phyloP scores from a whole-genome alignment of 176 grass and related monocot species.

The Rhipidocladum racemiflorum region DNA sequence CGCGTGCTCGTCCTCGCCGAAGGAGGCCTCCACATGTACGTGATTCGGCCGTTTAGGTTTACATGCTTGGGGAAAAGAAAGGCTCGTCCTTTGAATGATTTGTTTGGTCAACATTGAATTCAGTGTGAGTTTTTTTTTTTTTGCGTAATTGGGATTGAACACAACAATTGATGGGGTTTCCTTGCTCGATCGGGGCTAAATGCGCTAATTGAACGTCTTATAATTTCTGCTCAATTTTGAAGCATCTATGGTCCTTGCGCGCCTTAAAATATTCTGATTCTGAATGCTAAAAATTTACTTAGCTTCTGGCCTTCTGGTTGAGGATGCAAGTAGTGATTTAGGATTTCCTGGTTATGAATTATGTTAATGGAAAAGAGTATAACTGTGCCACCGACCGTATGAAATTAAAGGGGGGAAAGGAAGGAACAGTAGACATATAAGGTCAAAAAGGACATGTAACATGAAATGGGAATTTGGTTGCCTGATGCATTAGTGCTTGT shows the following conservation, averaged over 20 bases:
- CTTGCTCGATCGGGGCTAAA: neutral
- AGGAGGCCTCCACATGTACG: conserved; percentile 47
- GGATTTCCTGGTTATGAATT: neutral
- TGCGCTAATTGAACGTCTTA: no score
- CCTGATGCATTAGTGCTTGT: neutral
- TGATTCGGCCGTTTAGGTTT: conserved; percentile 16
- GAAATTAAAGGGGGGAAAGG: neutral
- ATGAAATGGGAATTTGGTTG: neutral
- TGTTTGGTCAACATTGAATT: neutral
- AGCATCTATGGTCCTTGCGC: no score
- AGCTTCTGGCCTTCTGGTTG: neutral
- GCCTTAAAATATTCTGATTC: neutral
- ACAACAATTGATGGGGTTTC: neutral
- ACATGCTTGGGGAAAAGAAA: neutral
- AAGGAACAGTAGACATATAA: neutral
- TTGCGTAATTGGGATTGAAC: neutral
- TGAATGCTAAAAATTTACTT: neutral
- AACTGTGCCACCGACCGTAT: neutral
- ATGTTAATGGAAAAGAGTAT: neutral
- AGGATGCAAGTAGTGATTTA: neutral
- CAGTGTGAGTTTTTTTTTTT: neutral
- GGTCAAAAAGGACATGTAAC: conserved; percentile 17
- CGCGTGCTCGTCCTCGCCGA: neutral
- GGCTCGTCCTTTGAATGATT: neutral
- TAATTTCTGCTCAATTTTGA: no score